These are phyloP conservation scores for Nannizziopsis barbatae DNA, from an alignment of 2,329 filamentous ascomycete species.

Conservation along the genomic window DNA sequence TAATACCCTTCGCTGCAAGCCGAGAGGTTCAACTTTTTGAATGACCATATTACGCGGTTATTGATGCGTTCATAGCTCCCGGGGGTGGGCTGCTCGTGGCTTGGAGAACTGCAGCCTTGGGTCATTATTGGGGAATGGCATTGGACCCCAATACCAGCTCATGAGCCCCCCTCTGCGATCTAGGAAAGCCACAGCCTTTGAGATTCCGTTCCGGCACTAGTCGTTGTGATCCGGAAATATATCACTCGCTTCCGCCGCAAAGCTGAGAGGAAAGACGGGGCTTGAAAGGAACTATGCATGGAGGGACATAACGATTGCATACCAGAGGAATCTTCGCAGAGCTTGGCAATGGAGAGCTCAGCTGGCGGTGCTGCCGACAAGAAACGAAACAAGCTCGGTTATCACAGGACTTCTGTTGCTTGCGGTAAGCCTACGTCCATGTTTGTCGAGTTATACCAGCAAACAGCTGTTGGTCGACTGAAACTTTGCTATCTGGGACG, in stretches of 20 bases:
- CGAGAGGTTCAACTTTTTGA: not conserved
- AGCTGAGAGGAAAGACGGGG: constrained; percentile 11
- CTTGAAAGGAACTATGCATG: constrained; percentile 31
- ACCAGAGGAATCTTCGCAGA: constrained; percentile 25
- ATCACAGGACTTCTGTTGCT: constrained; percentile 87
- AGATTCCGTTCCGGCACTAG: constrained; percentile 1
- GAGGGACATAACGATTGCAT: constrained; percentile 26
- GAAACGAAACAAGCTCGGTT: constrained; percentile 82
- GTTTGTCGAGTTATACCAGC: constrained; percentile 1
- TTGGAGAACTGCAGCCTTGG: constrained; percentile 11
- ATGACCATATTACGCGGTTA: constrained; percentile 9
- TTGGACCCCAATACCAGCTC: constrained; percentile 13
- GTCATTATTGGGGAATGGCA: constrained; percentile 15
- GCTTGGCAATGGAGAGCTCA: constrained; percentile 28
- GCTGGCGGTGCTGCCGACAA: constrained; percentile 44
- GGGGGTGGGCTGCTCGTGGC: constrained; percentile 13
- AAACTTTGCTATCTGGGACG: not conserved
- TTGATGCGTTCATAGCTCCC: constrained; percentile 11
- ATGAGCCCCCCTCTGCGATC: constrained; percentile 10
- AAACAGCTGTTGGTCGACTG: constrained; percentile 1
- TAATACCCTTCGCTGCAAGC: not conserved
- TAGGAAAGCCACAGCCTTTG: constrained; percentile 9
- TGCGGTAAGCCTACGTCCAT: constrained; percentile 59
- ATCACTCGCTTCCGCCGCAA: not conserved
- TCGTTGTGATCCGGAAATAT: not conserved